These are phyloP conservation scores for Colletotrichum eleusines DNA, from an alignment of 2,329 filamentous ascomycete species.

Conservation along the genomic window DNA sequence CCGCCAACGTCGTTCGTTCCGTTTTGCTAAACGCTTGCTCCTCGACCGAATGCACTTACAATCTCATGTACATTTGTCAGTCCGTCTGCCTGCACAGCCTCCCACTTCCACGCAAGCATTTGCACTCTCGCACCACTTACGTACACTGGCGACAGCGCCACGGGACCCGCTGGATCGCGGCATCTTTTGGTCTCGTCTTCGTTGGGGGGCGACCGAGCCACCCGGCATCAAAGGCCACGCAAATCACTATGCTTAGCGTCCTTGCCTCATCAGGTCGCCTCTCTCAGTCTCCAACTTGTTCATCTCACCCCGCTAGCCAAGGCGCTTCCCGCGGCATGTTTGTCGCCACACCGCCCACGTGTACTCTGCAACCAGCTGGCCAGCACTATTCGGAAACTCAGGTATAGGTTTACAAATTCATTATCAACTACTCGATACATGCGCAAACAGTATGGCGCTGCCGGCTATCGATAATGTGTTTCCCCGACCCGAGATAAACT, in stretches of 20 bases:
- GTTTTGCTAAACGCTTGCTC: background rate
- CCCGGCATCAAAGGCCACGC: conserved; percentile 25
- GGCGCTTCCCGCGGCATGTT: background rate
- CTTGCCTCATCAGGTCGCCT: conserved; percentile 19
- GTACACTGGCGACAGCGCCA: conserved; percentile 25
- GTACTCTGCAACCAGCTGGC: background rate
- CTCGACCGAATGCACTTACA: conserved; percentile 19
- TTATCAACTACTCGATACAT: background rate
- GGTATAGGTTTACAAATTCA: background rate
- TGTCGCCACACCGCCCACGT: background rate
- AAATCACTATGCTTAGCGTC: conserved; percentile 24
- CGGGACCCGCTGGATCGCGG: conserved; percentile 18
- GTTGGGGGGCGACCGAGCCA: conserved; percentile 23
- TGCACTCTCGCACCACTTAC: conserved; percentile 26
- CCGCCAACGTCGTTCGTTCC: background rate
- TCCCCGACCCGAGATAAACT: background rate
- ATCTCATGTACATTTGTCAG: background rate
- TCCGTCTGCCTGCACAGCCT: conserved; percentile 35
- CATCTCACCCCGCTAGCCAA: conserved; percentile 6
- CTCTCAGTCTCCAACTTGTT: background rate
- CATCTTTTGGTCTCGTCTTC: conserved; percentile 3
- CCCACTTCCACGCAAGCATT: conserved; percentile 42
- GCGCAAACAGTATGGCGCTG: conserved; percentile 6
- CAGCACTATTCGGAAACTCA: background rate
- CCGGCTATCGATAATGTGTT: conserved; percentile 12